Evolutionary conservation across 2,329 filamentous ascomycete genomes (phyloP).

Genomic region (Parasarocladium wereldwijsianum): DNA sequence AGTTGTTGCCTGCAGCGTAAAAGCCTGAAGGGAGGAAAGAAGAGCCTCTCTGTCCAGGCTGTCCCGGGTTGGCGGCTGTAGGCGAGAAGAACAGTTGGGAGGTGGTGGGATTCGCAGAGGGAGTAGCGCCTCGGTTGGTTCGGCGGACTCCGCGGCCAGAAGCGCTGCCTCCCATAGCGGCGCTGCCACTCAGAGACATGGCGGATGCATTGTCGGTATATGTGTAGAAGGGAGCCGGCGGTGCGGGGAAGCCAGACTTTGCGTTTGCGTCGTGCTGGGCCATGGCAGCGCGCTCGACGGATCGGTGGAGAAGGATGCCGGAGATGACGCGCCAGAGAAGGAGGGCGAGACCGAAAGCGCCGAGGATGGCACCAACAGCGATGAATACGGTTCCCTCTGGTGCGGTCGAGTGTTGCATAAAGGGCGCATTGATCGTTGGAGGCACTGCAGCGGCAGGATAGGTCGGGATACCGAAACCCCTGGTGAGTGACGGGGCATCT

Average conservation of each 20-base stretch:
- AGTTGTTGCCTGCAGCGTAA: conserved; percentile 57
- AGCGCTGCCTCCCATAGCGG: conserved; percentile 26
- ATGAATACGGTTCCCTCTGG: conserved; percentile 97
- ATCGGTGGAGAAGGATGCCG: conserved; percentile 82
- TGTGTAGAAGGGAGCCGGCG: conserved; percentile 48
- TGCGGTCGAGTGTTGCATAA: conserved; percentile 73
- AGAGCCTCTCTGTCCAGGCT: conserved; percentile 52
- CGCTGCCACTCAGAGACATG: conserved; percentile 31
- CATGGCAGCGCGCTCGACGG: conserved; percentile 72
- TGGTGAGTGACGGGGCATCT: conserved; percentile 27
- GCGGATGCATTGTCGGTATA: conserved; percentile 44
- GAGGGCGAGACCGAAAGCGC: conserved; percentile 66
- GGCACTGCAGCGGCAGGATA: conserved; percentile 67
- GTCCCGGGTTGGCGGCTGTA: conserved; percentile 55
- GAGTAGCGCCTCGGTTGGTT: conserved; percentile 34
- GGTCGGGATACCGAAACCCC: conserved; percentile 26
- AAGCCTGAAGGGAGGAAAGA: conserved; percentile 83
- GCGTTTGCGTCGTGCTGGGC: conserved; percentile 55
- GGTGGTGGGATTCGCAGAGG: conserved; percentile 42
- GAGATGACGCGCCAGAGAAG: conserved; percentile 79
- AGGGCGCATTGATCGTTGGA: conserved; percentile 71
- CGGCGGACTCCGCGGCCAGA: conserved; percentile 36
- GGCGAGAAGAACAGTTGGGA: conserved; percentile 89
- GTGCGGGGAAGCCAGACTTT: conserved; percentile 49
- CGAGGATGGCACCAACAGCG: conserved; percentile 75